phyloP scores from a whole-genome alignment of 2,329 filamentous ascomycete genomes.

The Colletotrichum sansevieriae region DNA sequence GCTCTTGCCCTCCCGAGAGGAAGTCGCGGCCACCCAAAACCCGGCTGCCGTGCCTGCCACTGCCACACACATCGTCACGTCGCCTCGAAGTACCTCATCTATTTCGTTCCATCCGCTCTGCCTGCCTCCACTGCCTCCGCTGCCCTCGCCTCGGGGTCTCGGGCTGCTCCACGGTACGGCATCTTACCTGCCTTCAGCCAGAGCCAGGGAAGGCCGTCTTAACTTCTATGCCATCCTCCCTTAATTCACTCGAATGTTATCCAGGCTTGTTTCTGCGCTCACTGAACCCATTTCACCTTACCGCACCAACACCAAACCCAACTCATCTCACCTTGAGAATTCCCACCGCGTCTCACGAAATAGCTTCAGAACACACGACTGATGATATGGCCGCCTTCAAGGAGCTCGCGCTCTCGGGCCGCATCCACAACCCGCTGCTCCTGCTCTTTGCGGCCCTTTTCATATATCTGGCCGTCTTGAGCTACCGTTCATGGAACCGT shows the following conservation, averaged over 20 bases:
- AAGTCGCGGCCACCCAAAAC: neutral
- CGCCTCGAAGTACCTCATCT: neutral
- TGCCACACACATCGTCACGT: neutral
- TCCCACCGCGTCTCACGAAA: neutral
- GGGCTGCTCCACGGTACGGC: neutral
- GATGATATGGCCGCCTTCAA: slow-evolving; percentile 19
- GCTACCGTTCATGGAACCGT: slow-evolving; percentile 48
- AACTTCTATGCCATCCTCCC: slow-evolving; percentile 1
- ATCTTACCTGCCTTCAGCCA: too few relatives aligned
- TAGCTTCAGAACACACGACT: neutral
- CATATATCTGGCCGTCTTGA: slow-evolving; percentile 34
- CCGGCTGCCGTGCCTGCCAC: neutral
- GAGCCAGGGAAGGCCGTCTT: neutral
- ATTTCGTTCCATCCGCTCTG: neutral
- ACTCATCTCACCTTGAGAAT: neutral
- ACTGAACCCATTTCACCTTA: neutral
- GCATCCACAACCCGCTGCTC: slow-evolving; percentile 16
- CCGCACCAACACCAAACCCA: too few relatives aligned
- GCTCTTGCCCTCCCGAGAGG: slow-evolving; percentile 6
- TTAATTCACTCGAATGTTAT: neutral
- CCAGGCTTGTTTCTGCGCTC: too few relatives aligned
- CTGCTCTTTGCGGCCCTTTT: slow-evolving; percentile 28
- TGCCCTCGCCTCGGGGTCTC: neutral
- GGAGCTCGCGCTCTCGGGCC: slow-evolving; percentile 4
- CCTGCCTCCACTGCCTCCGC: neutral